These are phyloP conservation scores for Tribonema minus DNA, from an alignment of 108 stramenopile genomes.

Conservation along the genomic window DNA sequence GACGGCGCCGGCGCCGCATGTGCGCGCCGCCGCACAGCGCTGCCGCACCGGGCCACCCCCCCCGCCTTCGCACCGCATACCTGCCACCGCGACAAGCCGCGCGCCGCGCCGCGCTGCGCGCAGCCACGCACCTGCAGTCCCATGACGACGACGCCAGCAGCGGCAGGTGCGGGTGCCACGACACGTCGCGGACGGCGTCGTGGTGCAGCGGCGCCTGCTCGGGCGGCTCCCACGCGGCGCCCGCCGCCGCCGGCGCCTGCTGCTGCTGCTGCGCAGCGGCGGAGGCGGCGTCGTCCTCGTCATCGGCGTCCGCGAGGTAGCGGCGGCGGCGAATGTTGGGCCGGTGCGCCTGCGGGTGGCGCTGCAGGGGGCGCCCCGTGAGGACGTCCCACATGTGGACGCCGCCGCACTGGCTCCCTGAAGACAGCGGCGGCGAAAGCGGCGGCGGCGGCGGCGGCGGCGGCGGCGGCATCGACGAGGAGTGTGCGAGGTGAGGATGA, in stretches of 20 bases:
- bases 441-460: not conserved
- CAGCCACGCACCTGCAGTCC: slow-evolving; percentile 15
- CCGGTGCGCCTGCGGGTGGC: not conserved
- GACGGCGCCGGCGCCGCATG: too few species aligned
- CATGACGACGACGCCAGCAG: slow-evolving; percentile 37
- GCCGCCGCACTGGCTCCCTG: not conserved
- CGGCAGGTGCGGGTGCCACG: slow-evolving; percentile 41
- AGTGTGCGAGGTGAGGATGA: not conserved
- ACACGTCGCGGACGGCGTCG: slow-evolving; percentile 21
- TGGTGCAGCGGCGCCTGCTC: not conserved
- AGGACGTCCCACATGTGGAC: slow-evolving; percentile 27
- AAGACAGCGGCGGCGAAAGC: not conserved
- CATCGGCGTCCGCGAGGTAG: too few species aligned
- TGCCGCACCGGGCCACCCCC: too few species aligned
- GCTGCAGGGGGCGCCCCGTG: slow-evolving; percentile 1
- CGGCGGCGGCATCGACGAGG: not conserved
- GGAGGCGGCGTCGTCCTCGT: too few species aligned
- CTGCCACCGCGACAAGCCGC: too few species aligned
- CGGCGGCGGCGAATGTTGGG: too few species aligned
- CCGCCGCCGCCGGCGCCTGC: not conserved
- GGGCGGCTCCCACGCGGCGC: not conserved
- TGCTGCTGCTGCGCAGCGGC: not conserved
- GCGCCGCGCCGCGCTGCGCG: too few species aligned
- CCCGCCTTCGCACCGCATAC: too few species aligned
- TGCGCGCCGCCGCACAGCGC: too few species aligned